Evolutionary conservation across 108 stramenopile genomes (phyloP), one percentile per base, ranked within the genome.

Genomic region (Stephanodiscus triporus): DNA sequence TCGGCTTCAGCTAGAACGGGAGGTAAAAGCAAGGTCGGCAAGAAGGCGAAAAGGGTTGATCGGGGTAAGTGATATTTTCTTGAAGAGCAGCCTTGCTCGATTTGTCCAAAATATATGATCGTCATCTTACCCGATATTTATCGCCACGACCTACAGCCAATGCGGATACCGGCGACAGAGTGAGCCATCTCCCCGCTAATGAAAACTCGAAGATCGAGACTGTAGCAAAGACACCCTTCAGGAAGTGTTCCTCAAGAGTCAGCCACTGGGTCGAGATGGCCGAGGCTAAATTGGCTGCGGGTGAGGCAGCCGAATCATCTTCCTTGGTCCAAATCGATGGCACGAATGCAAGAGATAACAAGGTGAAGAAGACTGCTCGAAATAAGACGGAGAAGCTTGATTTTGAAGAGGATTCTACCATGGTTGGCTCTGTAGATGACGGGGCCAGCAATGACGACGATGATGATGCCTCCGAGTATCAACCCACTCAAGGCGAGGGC

Each of bases 221-320:
- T 23, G 53, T 27, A 1, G 53, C 53, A 2, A 24, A 22, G 4
- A 9, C 40, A 42, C 9, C 13, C 26, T 54, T 27, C 23, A 27
- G 26, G 23, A 54, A 54, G 26, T 26, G 26, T 26, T 54, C 26
- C 11, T 54, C 53, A 9, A 27, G 24, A 54, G 53, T 27, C 24
- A 54, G 26, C 26, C 26, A 24, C 26, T 54, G 23, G 23, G 53
- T 54, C 53, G 53, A 54, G 53, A 27, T 27, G 11, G 53, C 53
- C 0, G 23, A 24, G 23, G 53, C 23, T 1, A 54, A 54, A 22
- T 0, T 54, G 53, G 53, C 53, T 5, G 53, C 53, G 6, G 23
- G 26, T 23, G 53, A 54, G 13, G 53, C 53, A 26, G 53, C 24
- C 53, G 53, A 54, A 54, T 54, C 24, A 14, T 54, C 53, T 6